Base-by-base conservation (phyloP, 768 basidiomycete genomes). In the Serendipita sp. region DNA sequence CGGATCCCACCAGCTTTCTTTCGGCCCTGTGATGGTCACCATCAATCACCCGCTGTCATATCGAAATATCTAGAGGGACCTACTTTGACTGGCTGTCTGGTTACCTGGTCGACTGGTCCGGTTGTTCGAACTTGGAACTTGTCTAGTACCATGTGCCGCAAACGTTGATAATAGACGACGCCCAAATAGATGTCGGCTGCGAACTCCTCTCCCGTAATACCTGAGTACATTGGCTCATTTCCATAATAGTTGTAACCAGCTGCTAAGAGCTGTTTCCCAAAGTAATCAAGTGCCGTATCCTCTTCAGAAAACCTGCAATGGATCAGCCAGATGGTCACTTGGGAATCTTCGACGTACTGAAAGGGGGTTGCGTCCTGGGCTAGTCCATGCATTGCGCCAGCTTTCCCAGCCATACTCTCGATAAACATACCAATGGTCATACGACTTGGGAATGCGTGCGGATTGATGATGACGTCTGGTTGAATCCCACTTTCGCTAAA, bases 371-470 rank as follows among this genome's bases (percentile, higher is more conserved):
- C 96, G 74, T 99, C 96, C 72, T 99, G 96, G 14, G 96, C 93
- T 24, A 99, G 78, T 44, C 96, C 96, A 68, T 98, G 96, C 89
- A 98, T 90, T 5, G 95, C 88, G 63, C 96, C 96, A 1, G 96
- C 88, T 73, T 99, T 99, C n/a, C 96, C 96, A 0, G 96, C 96
- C 84, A 98, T 85, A 74, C 91, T 95, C 78, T 99, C 96, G 63
- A 99, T 92, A 71, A 99, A 85, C 96, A 99, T 99, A 64, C 96
- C 96, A 68, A 99, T 99, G 0, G 96, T 99, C 96, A 99, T 99
- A 68, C 96, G 90, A 78, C 86, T 89, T 1, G 96, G 96, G 79
- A 99, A 99, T 16, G 96, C 96, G 72, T 99, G 96, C 38, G 96
- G 96, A 74, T 99, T 99, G 77, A 99, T 98, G 72, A 99, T 98